Base-by-base conservation (phyloP, 78 protist species). In the Fonticula alba region DNA sequence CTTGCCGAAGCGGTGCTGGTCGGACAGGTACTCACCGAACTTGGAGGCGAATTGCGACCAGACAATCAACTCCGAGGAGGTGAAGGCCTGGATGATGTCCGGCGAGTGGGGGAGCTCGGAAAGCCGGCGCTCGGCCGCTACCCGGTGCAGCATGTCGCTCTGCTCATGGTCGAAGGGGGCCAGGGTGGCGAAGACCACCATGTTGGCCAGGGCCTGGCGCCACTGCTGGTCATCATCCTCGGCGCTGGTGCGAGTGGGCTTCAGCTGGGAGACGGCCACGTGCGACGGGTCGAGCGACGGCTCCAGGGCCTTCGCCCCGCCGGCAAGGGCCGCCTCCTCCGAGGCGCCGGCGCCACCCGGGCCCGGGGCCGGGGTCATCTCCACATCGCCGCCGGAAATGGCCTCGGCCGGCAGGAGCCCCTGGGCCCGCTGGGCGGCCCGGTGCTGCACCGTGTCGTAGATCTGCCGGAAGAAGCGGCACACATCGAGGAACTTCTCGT, bases 101-200 rank as follows among this genome's bases (percentile, higher is more conserved):
- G 24, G 1, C 51, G 22, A 58, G n/a, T 24, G 7, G 22, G 71
- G 68, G 29, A 69, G 66, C 51, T 62, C 57, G 27, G n/a, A 51
- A 0, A 75, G 75, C 32, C 19, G 0, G 59, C 33, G 43, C 17
- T 50, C 52, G 56, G 4, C 0, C 50, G 0, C 0, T 1, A 67
- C 43, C 13, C 38, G 53, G 60, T 74, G 64, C n/a, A n/a, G n/a
- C n/a, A n/a, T n/a, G n/a, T n/a, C n/a, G n/a, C n/a, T n/a, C 64
- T 62, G 74, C 56, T 75, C 81, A 70, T 71, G 57, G 64, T n/a
- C 37, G 58, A 26, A 22, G 15, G 73, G 59, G 3, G 75, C 26
- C 22, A 75, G 72, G 31, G 64, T 27, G 29, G 66, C 53, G 46
- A 47, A 69, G 52, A 69, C 9, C 20, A 56, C 61, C 20, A 38